Base-by-base conservation (phyloP, 257 asterid species). In the Striga asiatica region DNA sequence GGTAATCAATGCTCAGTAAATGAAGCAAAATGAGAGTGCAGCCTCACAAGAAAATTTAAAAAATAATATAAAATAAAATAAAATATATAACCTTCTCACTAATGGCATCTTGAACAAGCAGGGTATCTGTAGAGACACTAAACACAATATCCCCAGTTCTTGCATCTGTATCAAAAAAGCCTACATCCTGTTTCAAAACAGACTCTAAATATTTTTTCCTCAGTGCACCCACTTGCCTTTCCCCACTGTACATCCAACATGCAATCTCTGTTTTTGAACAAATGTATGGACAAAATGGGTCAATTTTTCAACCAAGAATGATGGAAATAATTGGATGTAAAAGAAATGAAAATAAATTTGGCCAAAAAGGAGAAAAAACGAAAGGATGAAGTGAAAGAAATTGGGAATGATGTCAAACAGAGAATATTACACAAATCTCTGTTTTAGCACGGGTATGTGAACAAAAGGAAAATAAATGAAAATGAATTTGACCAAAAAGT, bases 151-250 rank as follows among this genome's bases (percentile, higher is more conserved):
- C 99, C 16, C 99, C 99, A 0, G 99, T 92, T 71, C 97, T 71
- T 22, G 99, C 97, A 70, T 92, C 99, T 2, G 99, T 92, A 39
- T 92, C 99, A 58, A 84, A 92, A 73, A 92, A 92, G n/a, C 99
- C 99, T 13, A 92, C 99, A 37, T 92, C 99, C 68, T 92, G 99
- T 70, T 85, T 92, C 84, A 92, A 55, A 17, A 88, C 97, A 0
- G 99, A 86, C 67, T 92, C 97, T 70, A 92, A 73, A 73, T 92
- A 92, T 69, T 81, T 92, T 83, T 76, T 85, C 78, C 97, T 76
- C 72, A 88, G 24, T 2, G 94, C 73, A 17, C 94, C 94, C 2
- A 81, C 88, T 71, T 92, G 99, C 69, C 99, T 79, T 71, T 92
- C 99, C 13, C 99, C 99, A 43, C 84, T 71, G 71, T 79, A 78